These are phyloP conservation scores for Cydonia oblonga DNA, from an alignment of 331 rosid species.

Conservation along the genomic window DNA sequence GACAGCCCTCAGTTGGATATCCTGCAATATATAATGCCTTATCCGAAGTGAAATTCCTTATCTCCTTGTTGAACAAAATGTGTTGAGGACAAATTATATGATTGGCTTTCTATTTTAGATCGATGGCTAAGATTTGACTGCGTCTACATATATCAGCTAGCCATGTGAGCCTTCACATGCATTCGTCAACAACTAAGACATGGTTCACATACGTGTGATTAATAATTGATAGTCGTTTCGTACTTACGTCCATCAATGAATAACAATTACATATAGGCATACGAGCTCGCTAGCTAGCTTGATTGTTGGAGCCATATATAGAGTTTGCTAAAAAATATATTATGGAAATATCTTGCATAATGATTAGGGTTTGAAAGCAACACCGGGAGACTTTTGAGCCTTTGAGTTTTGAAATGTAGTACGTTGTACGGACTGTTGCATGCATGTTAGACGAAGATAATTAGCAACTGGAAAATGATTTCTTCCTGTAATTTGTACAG, in stretches of 20 bases:
- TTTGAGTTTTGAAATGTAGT: neutral
- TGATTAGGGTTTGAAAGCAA: neutral
- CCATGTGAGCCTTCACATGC: neutral
- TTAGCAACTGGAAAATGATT: neutral
- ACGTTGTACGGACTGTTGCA: neutral
- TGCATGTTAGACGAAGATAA: neutral
- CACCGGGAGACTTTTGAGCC: neutral
- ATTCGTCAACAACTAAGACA: neutral
- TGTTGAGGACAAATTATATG: too few relatives aligned
- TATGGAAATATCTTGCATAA: neutral
- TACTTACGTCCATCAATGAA: too few relatives aligned
- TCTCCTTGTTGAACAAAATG: too few relatives aligned
- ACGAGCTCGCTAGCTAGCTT: neutral
- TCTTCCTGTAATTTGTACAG: neutral
- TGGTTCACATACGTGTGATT: neutral
- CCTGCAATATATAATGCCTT: too few relatives aligned
- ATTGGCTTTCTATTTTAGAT: neutral
- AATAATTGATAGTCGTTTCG: neutral
- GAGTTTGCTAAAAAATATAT: neutral
- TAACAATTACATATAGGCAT: neutral
- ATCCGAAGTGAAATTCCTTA: too few relatives aligned
- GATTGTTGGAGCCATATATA: neutral
- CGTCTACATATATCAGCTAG: neutral
- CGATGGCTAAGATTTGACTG: neutral
- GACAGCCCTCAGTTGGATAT: too few relatives aligned